These are phyloP conservation scores for Pedinophyceae sp. DNA, from an alignment of 139 green algal genomes.

Conservation along the genomic window DNA sequence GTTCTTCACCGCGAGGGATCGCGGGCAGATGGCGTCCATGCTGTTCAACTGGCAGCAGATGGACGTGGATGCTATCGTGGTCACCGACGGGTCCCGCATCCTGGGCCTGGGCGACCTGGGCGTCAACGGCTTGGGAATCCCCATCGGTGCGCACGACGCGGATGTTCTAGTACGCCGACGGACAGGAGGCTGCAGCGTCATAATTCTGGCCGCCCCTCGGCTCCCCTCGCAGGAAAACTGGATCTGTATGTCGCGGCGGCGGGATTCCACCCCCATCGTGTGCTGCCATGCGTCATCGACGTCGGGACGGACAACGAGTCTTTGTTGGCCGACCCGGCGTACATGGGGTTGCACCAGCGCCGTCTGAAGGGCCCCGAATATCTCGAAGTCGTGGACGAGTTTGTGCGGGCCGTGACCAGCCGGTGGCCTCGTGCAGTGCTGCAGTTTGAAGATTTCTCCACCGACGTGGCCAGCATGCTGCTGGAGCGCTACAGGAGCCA, in stretches of 20 bases:
- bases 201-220: no score
- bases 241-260: conserved; percentile 83
- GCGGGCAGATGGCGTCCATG: conserved; percentile 42
- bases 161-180: no score
- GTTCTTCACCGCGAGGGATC: conserved; percentile 73
- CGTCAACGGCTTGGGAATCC: conserved; percentile 56
- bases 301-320: conserved; percentile 68
- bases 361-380: conserved; percentile 56
- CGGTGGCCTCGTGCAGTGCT: conserved; percentile 43
- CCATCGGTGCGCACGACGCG: conserved; percentile 26
- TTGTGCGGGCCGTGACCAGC: conserved; percentile 41
- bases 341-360: conserved; percentile 44
- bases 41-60: conserved; percentile 32
- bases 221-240: conserved; percentile 84
- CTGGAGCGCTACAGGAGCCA: conserved; percentile 45
- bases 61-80: conserved; percentile 52
- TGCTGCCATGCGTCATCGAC: conserved; percentile 77
- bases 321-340: conserved; percentile 24
- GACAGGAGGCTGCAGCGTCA: no score
- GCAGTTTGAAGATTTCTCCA: conserved; percentile 64
- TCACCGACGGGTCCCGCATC: conserved; percentile 56
- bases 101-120: conserved; percentile 75
- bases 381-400: conserved; percentile 53
- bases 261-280: conserved; percentile 63
- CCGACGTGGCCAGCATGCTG: conserved; percentile 30